Evolutionary conservation across 2,329 filamentous ascomycete genomes (phyloP).

Genomic region (Penicillium olsonii): DNA sequence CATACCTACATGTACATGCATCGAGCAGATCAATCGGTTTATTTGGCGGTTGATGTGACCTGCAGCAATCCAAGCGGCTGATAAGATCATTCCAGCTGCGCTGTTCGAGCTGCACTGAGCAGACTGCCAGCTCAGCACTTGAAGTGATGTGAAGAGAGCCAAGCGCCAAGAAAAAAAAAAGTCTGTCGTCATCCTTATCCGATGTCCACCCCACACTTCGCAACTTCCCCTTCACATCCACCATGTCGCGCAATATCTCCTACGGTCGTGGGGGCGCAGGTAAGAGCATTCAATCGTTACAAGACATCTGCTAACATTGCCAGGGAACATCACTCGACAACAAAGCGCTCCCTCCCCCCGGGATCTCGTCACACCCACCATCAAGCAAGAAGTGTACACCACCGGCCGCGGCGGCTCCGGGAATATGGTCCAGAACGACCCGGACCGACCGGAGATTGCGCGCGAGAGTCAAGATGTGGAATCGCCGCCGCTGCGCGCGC

Average conservation of each 20-base stretch:
- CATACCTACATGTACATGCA: no score
- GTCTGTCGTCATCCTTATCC: slow-evolving; percentile 8
- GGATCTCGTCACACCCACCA: slow-evolving; percentile 77
- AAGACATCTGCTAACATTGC: background rate
- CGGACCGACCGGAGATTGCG: slow-evolving; percentile 64
- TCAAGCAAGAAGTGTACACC: slow-evolving; percentile 82
- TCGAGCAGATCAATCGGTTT: no score
- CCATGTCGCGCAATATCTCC: slow-evolving; percentile 49
- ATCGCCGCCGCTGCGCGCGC: slow-evolving; percentile 45
- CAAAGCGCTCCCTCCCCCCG: slow-evolving; percentile 53
- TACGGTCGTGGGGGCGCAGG: slow-evolving; percentile 77
- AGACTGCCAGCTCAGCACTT: no score
- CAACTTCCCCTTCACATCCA: background rate
- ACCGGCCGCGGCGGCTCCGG: slow-evolving; percentile 86
- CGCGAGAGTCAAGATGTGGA: slow-evolving; percentile 82
- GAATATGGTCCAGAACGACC: slow-evolving; percentile 82
- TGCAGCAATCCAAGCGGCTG: no score
- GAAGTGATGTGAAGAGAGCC: no score
- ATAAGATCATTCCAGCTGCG: no score
- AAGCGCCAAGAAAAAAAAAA: slow-evolving; percentile 7
- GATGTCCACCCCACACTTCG: slow-evolving; percentile 2
- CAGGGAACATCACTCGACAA: slow-evolving; percentile 65
- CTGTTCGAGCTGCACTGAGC: no score
- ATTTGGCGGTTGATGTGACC: no score
- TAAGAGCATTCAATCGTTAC: slow-evolving; percentile 30